Evolutionary conservation across 176 grass and related monocot species (phyloP).

Genomic region (Pharus latifolius): DNA sequence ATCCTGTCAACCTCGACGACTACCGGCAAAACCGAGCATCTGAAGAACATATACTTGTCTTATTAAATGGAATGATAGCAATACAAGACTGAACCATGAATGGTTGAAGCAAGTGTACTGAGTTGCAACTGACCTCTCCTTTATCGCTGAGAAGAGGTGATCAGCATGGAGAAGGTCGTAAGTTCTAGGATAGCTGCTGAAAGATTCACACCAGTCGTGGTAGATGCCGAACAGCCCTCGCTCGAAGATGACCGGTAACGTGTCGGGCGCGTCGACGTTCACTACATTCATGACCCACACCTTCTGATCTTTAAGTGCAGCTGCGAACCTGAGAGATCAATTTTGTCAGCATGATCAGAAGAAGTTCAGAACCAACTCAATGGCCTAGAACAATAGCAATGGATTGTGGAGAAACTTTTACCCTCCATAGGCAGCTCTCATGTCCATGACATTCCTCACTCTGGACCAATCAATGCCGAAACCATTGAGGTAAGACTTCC

Average conservation of each 20-base stretch:
- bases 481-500: conserved; percentile 65
- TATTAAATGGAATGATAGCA: not conserved
- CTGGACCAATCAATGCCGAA: conserved; percentile 76
- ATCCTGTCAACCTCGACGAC: conserved; percentile 84
- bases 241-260: conserved; percentile 88
- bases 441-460: conserved; percentile 98
- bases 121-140: conserved; percentile 45
- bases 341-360: not conserved
- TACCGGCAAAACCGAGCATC: conserved; percentile 59
- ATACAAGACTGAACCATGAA: not conserved
- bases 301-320: conserved; percentile 65
- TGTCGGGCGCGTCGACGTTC: conserved; percentile 70
- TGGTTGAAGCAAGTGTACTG: not conserved
- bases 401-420: not conserved
- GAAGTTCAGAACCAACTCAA: not conserved
- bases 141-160: conserved; percentile 75
- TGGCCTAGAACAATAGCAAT: not conserved
- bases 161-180: conserved; percentile 95
- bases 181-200: conserved; percentile 92
- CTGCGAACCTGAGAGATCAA: conserved; percentile 41
- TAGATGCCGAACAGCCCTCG: conserved; percentile 90
- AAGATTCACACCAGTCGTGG: conserved; percentile 99
- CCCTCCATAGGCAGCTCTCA: conserved; percentile 94
- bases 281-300: conserved; percentile 97
- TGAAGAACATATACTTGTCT: not conserved